Base-by-base conservation (phyloP, 164 flowering plant species). In the Platanus orientalis region DNA sequence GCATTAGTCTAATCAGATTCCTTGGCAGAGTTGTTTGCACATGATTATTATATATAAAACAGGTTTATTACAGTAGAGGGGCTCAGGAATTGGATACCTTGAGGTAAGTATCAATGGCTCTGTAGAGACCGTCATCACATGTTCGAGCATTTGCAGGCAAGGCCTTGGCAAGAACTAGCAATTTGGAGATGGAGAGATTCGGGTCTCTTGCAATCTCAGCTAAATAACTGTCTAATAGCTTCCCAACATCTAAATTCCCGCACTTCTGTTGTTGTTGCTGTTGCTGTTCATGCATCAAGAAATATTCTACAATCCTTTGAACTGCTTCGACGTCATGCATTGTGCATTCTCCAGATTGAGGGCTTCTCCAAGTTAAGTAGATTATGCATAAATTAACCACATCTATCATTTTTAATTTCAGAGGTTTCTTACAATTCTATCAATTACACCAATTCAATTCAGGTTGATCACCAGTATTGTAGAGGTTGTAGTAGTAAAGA, bases 101-200 rank as follows among this genome's bases (percentile, higher is more conserved):
- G 59, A 90, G 84, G 49, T 86, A 92, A 57, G 80, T 82, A 57
- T 92, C 98, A 26, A 90, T 84, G 67, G 98, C 96, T 76, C 96
- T 77, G 54, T 92, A 92, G 19, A 89, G 84, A 40, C 95, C 98
- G 58, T 92, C 98, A 67, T 92, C 70, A 70, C 91, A 86, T 52
- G 73, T 65, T 59, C 95, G 69, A 36, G 90, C 81, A 60, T 74
- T 69, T 62, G 70, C 78, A 6, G 93, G 88, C 71, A 90, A 68
- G 16, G 81, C 63, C 66, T 88, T 92, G 7, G 92, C 90, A 36
- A 90, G 64, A 47, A 76, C 81, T 63, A 78, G 91, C 54, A 92
- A 92, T 60, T 83, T 85, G 29, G 83, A 64, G 56, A 81, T 68
- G 21, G 92, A 71, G 52, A 90, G 94, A 64, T 80, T 73, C 40